phyloP scores from a whole-genome alignment of 192 early-diverging fungal species.

The Podila epigama region DNA sequence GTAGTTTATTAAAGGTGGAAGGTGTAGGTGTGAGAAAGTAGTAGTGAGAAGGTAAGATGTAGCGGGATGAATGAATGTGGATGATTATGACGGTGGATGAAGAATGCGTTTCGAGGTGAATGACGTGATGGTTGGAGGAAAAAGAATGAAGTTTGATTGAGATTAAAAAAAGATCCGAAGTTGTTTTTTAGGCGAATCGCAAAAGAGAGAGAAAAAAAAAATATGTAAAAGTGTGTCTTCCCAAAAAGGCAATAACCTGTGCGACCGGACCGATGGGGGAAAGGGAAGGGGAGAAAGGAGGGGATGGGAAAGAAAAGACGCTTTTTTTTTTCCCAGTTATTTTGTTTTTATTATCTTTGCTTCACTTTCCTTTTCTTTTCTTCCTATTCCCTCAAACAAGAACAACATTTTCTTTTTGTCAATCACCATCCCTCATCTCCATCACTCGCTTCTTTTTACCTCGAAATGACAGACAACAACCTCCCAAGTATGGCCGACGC shows the following conservation, averaged over 20 bases:
- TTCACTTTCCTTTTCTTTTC: background rate
- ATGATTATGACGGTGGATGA: background rate
- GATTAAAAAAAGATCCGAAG: background rate
- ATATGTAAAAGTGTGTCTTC: too few relatives aligned
- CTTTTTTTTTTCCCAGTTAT: background rate
- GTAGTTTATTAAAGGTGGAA: background rate
- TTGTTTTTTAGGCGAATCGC: too few relatives aligned
- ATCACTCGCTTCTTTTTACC: background rate
- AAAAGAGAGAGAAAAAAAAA: background rate
- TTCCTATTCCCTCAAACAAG: background rate
- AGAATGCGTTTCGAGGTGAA: background rate
- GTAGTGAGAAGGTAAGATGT: background rate
- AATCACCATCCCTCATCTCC: background rate
- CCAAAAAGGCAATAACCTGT: conserved; percentile 11
- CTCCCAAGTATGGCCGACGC: conserved; percentile 43
- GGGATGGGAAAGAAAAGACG: background rate
- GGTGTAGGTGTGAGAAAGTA: background rate
- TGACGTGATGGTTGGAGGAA: background rate
- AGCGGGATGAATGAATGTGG: background rate
- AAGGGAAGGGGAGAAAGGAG: too few relatives aligned
- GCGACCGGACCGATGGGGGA: too few relatives aligned
- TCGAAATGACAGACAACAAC: conserved; percentile 35
- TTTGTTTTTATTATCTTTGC: background rate
- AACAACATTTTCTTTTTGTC: background rate
- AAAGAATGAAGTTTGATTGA: background rate